Base-by-base conservation (phyloP, 768 basidiomycete genomes). In the Fistulinella prunicolor region DNA sequence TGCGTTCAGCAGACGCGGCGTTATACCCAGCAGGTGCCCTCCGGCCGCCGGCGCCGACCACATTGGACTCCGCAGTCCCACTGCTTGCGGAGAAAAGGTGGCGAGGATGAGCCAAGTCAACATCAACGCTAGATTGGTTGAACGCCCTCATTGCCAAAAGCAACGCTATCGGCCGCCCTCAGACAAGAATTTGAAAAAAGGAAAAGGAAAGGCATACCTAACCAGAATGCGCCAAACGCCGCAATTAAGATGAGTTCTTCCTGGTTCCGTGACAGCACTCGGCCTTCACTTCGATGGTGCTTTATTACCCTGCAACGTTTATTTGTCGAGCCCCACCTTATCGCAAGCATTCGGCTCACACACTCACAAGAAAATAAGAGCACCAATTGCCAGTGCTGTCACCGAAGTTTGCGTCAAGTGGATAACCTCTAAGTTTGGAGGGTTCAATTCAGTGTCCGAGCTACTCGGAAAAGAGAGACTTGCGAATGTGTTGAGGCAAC, bases 371-470 rank as follows among this genome's bases (percentile, higher is more conserved):
- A 80, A 70, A 54, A 86, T 76, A 52, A 90, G 65, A 16, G 76
- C 75, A n/a, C 74, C 73, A 22, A 89, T 78, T 24, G 84, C 82
- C 20, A 88, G 67, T 36, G 83, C 74, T 13, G 86, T 84, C 21
- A 90, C 81, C 0, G 80, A 78, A n/a, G 83, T 83, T 64, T 90
- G 89, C 44, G 82, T 81, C 60, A 85, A 61, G 55, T 84, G 81
- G 55, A 85, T 69, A 32, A 80, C 77, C 70, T 80, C 83, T 85
- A 50, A 46, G 46, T 54, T 44, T 34, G 29, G 47, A 40, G 44
- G 22, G n/a, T 4, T 65, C 37, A 53, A 30, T 57, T 47, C n/a
- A 13, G 9, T 46, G 14, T 23, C 38, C 38, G 20, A 51, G 45
- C 16, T 21, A 43, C 19, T 40, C 39, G 10, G 26, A n/a, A 46